Evolutionary conservation across 176 grass and related monocot genomes (phyloP).

Genomic region (Phoenix roebelenii): DNA sequence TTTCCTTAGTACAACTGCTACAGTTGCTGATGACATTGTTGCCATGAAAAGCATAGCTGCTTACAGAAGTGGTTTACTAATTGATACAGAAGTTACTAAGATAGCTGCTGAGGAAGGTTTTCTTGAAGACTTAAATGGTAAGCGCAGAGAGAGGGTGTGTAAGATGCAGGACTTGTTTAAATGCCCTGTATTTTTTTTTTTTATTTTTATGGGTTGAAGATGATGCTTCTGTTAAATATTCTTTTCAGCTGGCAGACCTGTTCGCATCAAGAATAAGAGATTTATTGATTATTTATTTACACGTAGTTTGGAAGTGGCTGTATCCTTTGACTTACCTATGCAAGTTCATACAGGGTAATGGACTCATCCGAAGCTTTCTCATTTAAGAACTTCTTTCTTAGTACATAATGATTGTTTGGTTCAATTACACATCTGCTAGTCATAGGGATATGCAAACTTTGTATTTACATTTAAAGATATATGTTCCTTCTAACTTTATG

Average conservation of each 20-base stretch:
- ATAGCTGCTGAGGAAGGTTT: constrained; percentile 76
- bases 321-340: constrained; percentile 49
- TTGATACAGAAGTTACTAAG: constrained; percentile 62
- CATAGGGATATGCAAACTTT: too few species aligned
- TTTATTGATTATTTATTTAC: constrained; percentile 90
- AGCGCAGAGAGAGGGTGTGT: background rate
- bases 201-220: background rate
- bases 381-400: background rate
- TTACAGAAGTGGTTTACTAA: constrained; percentile 84
- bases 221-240: constrained; percentile 14
- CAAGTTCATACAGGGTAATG: constrained; percentile 95
- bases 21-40: constrained; percentile 60
- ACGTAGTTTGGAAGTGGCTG: constrained; percentile 60
- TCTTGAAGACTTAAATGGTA: constrained; percentile 62
- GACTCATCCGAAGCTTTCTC: background rate
- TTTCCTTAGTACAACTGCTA: constrained; percentile 46
- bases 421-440: too few species aligned
- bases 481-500: too few species aligned
- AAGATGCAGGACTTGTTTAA: too few species aligned
- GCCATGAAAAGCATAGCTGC: constrained; percentile 91
- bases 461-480: too few species aligned
- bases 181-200: background rate
- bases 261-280: constrained; percentile 78
- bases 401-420: too few species aligned
- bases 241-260: constrained; percentile 65